Evolutionary conservation across 2,329 filamentous ascomycete species (phyloP), one percentile per base, ranked within the genome.

Genomic region (Aureobasidium musti): DNA sequence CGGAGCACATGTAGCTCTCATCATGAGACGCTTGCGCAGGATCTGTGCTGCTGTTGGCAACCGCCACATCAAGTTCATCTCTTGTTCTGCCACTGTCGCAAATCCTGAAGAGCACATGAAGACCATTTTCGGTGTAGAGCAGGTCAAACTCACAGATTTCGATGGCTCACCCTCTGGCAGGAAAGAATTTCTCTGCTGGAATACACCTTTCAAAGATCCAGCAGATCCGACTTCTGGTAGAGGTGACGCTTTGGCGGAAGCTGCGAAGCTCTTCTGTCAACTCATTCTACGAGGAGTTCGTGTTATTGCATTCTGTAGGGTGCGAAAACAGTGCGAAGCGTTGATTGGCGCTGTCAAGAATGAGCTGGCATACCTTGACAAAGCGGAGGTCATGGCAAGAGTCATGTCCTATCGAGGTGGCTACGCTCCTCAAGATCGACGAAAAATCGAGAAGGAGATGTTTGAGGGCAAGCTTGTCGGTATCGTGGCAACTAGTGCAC

Each of bases 101-200:
- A 98, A 99, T 73, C 95, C 95, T 0, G 83, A 90, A 71, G 85
- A 92, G 72, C 95, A 99, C 75, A 98, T 99, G 85, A 89, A 88
- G 76, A 91, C 91, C 0, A 90, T 99, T n/a, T 97, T 98, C 71
- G 94, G 94, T 0, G 85, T 97, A 7, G 86, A 92, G 0, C 83
- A 93, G 69, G 91, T 97, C 17, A 87, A 84, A 67, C 78, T 98
- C 52, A 89, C 94, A 0, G 92, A 97, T 73, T 93, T 91, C 73
- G 95, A 99, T 74, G 95, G 95, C 1, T 97, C 93, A 0, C 95
- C 95, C 0, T 92, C 92, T 6, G 92, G 94, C 0, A 84, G 92
- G 26, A 98, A 98, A 75, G 94, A 98, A 73, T 98, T 98, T 67
- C 75, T 99, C 7, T 98, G 93, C 77, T 99, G 95, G 95, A 98